Conservation (phyloP, 1,284 basidiomycete genomes). For the Schizophyllum commune region DNA sequence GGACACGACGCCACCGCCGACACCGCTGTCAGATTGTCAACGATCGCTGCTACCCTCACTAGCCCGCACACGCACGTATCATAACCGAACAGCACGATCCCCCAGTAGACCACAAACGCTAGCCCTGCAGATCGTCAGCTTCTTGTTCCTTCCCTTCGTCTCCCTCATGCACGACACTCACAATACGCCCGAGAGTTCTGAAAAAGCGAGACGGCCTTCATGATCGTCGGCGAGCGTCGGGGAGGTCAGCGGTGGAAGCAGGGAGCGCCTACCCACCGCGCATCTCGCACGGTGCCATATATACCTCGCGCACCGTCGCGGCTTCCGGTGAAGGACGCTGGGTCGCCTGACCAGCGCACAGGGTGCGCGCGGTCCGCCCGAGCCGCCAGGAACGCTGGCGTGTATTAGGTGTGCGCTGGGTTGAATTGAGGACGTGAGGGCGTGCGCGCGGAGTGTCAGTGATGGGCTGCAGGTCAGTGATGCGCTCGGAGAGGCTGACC, state of each 20-base stretch:
- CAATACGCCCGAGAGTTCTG: background rate
- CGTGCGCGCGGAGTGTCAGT: too few species aligned
- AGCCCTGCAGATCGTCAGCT: conserved; percentile 35
- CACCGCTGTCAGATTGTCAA: conserved; percentile 3
- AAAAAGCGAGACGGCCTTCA: background rate
- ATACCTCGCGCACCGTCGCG: background rate
- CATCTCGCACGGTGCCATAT: background rate
- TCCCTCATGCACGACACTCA: background rate
- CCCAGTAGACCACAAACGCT: conserved; percentile 70
- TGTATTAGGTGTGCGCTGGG: too few species aligned
- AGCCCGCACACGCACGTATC: conserved; percentile 10
- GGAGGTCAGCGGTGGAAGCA: background rate
- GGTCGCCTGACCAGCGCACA: background rate
- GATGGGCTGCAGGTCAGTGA: background rate
- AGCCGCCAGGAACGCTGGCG: background rate
- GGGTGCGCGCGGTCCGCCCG: background rate
- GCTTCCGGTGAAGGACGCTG: background rate
- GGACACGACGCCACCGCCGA: conserved; percentile 60
- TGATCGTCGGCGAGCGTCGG: background rate
- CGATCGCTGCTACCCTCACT: background rate
- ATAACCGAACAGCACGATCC: conserved; percentile 66
- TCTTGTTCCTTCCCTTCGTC: background rate
- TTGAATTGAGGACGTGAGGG: too few species aligned
- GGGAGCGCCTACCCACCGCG: background rate
- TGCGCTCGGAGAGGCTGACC: background rate